phyloP scores from a whole-genome alignment of 2,329 filamentous ascomycete species.

The Colletotrichum truncatum region DNA sequence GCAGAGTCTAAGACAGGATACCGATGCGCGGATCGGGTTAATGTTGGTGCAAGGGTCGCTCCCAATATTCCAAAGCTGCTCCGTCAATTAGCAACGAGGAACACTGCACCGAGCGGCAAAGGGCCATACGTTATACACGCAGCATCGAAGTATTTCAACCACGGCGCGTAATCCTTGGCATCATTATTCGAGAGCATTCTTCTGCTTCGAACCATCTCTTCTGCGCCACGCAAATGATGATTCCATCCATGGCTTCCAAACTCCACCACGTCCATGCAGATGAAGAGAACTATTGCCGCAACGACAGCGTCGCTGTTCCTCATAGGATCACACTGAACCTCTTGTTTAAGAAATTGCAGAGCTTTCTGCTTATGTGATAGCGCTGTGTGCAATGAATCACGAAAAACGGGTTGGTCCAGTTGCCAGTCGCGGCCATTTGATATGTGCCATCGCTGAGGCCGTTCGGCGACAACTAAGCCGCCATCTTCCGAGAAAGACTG shows the following conservation, averaged over 20 bases:
- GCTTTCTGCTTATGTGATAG: slow-evolving; percentile 18
- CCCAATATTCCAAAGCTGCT: slow-evolving; percentile 14
- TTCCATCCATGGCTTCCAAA: slow-evolving; percentile 25
- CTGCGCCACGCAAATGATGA: slow-evolving; percentile 15
- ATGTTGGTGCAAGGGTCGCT: slow-evolving; percentile 11
- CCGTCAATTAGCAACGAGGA: background rate
- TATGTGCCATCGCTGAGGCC: background rate
- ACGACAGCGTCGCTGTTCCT: slow-evolving; percentile 14
- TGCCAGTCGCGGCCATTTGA: slow-evolving; percentile 3
- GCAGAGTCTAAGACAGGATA: background rate
- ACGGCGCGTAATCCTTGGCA: background rate
- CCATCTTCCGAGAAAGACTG: background rate
- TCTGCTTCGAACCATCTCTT: background rate
- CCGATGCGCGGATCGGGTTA: background rate
- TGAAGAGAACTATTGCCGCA: slow-evolving; percentile 18
- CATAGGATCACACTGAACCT: background rate
- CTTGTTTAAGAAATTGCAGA: background rate
- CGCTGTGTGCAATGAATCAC: slow-evolving; percentile 2
- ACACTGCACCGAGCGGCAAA: background rate
- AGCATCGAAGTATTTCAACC: slow-evolving; percentile 19
- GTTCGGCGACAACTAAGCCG: too few species aligned
- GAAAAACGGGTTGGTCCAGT: background rate
- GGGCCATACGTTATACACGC: slow-evolving; percentile 19
- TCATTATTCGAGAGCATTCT: background rate
- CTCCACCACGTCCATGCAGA: slow-evolving; percentile 25